Evolutionary conservation across 331 rosid species (phyloP).

Genomic region (Pyrus hybrid): DNA sequence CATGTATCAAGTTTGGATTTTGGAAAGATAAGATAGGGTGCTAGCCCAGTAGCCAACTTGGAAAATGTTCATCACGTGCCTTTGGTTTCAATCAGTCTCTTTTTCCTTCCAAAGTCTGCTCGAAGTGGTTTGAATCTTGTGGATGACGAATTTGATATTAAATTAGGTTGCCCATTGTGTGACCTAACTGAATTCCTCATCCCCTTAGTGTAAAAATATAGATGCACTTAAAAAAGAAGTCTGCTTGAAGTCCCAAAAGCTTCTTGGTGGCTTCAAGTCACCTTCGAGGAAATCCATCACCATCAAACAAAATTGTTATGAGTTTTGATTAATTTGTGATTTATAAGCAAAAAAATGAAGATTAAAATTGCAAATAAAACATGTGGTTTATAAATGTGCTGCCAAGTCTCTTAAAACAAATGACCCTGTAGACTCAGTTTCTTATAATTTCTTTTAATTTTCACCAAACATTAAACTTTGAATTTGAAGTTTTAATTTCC

Average conservation of each 20-base stretch:
- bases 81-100: not conserved
- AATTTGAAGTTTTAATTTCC: not conserved
- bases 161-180: too few species aligned
- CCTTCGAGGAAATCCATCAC: not conserved
- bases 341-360: not conserved
- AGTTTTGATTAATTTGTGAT: not conserved
- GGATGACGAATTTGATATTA: too few species aligned
- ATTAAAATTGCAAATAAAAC: not conserved
- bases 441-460: not conserved
- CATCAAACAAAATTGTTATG: not conserved
- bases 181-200: rapidly evolving
- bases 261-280: conserved; percentile 3
- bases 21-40: not conserved
- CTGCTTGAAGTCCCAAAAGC: not conserved
- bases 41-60: conserved; percentile 8
- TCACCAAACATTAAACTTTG: not conserved
- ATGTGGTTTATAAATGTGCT: not conserved
- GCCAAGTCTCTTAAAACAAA: not conserved
- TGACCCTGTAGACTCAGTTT: not conserved
- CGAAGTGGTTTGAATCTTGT: not conserved
- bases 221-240: too few species aligned
- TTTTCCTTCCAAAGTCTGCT: not conserved
- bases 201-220: too few species aligned
- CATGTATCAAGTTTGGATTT: not conserved
- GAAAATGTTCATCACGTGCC: not conserved